phyloP scores from a whole-genome alignment of 495 filamentous ascomycete genomes.

The Rostrohypoxylon terebratum region DNA sequence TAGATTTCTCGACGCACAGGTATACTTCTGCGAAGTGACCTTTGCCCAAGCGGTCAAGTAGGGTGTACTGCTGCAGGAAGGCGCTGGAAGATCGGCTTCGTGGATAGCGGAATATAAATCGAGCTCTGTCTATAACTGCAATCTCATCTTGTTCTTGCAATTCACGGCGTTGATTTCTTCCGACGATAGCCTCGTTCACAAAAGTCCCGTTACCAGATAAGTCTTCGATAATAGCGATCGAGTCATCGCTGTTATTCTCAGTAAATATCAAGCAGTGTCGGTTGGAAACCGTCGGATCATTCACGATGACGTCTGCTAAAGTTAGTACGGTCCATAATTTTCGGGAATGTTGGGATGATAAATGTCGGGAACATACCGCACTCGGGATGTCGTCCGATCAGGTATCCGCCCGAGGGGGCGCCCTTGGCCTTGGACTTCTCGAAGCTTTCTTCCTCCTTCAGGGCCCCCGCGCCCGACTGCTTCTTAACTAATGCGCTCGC shows the following conservation, averaged over 20 bases:
- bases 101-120: constrained; percentile 92
- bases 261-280: constrained; percentile 91
- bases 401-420: constrained; percentile 81
- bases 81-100: constrained; percentile 76
- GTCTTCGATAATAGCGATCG: constrained; percentile 88
- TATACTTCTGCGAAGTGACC: constrained; percentile 98
- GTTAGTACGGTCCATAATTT: constrained; percentile 33
- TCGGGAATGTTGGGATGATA: constrained; percentile 7
- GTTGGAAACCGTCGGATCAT: constrained; percentile 91
- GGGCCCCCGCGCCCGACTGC: constrained; percentile 54
- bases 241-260: constrained; percentile 84
- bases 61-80: constrained; percentile 87
- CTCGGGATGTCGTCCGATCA: constrained; percentile 93
- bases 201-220: constrained; percentile 97
- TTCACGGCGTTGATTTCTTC: constrained; percentile 90
- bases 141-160: constrained; percentile 91
- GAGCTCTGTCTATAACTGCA: constrained; percentile 80
- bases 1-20: constrained; percentile 85
- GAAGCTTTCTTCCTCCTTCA: constrained; percentile 67
- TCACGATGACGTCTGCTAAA: constrained; percentile 76
- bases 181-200: constrained; percentile 90
- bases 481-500: constrained; percentile 30
- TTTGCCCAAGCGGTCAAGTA: constrained; percentile 89
- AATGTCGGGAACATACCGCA: constrained; percentile 73
- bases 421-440: constrained; percentile 68